phyloP scores from a whole-genome alignment of 1,284 basidiomycete species.

The Anthracocystis walkeri region DNA sequence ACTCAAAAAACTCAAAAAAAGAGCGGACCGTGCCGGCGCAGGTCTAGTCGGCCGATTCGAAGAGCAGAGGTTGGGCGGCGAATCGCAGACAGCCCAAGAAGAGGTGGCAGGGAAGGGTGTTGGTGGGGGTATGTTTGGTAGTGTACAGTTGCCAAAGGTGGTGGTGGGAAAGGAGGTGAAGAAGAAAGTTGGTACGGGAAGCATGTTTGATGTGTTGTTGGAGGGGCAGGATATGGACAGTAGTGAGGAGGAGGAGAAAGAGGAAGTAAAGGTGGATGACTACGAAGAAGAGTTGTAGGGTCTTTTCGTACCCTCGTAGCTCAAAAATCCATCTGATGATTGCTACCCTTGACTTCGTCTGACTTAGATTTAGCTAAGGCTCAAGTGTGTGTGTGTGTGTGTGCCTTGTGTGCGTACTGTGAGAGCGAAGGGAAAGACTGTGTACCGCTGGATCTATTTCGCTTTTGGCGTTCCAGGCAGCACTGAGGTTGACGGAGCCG shows the following conservation, averaged over 20 bases:
- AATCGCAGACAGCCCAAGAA: background rate
- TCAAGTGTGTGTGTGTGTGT: too few species aligned
- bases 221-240: slow-evolving; percentile 22
- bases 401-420: too few species aligned
- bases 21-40: slow-evolving; percentile 37
- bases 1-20: slow-evolving; percentile 54
- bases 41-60: slow-evolving; percentile 40
- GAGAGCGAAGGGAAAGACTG: too few species aligned
- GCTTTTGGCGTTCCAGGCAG: too few species aligned
- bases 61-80: slow-evolving; percentile 24
- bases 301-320: background rate
- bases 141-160: background rate
- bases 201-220: slow-evolving; percentile 46
- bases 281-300: slow-evolving; percentile 35
- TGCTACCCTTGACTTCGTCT: too few species aligned
- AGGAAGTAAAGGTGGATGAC: slow-evolving; percentile 13
- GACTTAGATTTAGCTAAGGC: too few species aligned
- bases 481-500: too few species aligned
- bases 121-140: slow-evolving; percentile 38
- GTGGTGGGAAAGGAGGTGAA: background rate
- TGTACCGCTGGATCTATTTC: too few species aligned
- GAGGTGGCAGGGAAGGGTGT: slow-evolving; percentile 8
- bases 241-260: slow-evolving; percentile 14
- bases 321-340: too few species aligned
- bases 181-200: slow-evolving; percentile 27